phyloP scores from a whole-genome alignment of 139 green algal genomes.

The Tetradesmus lagerheimii region DNA sequence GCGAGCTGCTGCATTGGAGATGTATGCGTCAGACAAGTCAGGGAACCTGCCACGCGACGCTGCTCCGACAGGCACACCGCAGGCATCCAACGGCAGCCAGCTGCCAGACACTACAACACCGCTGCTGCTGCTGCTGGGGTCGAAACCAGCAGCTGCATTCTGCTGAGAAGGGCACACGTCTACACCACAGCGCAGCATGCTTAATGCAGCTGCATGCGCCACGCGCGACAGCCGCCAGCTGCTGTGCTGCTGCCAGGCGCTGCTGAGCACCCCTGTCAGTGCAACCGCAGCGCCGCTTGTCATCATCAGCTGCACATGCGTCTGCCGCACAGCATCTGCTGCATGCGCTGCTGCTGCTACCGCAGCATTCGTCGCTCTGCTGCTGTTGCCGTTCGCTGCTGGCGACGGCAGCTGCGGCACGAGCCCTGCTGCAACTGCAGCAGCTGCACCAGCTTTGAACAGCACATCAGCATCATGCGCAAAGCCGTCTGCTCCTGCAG shows the following conservation, averaged over 20 bases:
- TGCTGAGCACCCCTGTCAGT: background rate
- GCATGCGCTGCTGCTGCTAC: constrained; percentile 18
- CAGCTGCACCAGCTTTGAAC: constrained; percentile 23
- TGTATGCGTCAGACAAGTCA: background rate
- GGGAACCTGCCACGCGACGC: constrained; percentile 7
- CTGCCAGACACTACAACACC: background rate
- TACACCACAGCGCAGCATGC: constrained; percentile 18
- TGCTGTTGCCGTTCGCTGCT: background rate
- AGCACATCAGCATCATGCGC: constrained; percentile 16
- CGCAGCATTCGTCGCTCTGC: background rate
- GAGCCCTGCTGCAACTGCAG: constrained; percentile 22
- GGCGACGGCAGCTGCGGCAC: constrained; percentile 20
- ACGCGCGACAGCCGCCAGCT: background rate
- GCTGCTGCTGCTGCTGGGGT: constrained; percentile 11
- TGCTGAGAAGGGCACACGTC: background rate
- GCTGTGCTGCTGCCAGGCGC: constrained; percentile 11
- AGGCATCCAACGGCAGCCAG: constrained; percentile 28
- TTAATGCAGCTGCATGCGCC: constrained; percentile 12
- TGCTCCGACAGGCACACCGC: constrained; percentile 9
- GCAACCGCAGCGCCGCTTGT: background rate
- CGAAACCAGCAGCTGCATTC: background rate
- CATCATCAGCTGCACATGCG: constrained; percentile 22
- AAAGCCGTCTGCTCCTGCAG: constrained; percentile 14
- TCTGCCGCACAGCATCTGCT: background rate
- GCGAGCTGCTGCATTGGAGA: background rate